Conservation (phyloP, 495 filamentous ascomycete genomes). For the Pyronema omphalodes region DNA sequence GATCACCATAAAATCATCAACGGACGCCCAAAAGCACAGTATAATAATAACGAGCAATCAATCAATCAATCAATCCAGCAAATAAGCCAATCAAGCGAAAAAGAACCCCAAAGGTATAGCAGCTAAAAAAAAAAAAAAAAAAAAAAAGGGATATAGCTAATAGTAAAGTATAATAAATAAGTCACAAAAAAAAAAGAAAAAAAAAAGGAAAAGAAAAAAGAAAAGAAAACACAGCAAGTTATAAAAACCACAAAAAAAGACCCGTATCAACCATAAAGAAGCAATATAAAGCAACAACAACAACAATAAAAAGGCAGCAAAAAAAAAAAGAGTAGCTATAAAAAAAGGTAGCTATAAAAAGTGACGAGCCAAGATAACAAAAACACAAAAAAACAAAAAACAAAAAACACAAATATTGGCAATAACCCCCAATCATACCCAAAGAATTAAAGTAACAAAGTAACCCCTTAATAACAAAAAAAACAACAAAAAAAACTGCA, state of each 20-base stretch:
- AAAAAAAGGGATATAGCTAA: neutral
- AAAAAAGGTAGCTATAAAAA: neutral
- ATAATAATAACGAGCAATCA: too few species aligned
- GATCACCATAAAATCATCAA: too few species aligned
- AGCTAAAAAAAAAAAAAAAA: neutral
- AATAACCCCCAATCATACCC: neutral
- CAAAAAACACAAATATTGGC: neutral
- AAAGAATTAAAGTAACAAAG: constrained; percentile 14
- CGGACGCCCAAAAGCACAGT: too few species aligned
- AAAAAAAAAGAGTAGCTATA: neutral
- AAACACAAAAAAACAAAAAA: neutral
- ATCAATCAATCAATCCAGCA: too few species aligned
- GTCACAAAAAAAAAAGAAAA: neutral
- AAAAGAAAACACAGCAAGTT: neutral
- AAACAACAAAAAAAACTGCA: constrained; percentile 2
- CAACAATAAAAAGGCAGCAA: neutral
- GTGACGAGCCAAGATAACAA: neutral
- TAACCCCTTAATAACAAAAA: neutral
- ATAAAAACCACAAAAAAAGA: neutral
- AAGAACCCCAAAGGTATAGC: too few species aligned
- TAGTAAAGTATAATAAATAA: neutral
- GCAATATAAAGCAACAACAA: neutral
- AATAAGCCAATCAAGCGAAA: too few species aligned
- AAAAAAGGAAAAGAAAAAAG: neutral
- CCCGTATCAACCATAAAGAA: neutral